Percentiles rank a stretch among this genome's conserved stretches.
Conservation (phyloP, 2,329 filamentous ascomycete species). For the Alternaria gaisen region DNA sequence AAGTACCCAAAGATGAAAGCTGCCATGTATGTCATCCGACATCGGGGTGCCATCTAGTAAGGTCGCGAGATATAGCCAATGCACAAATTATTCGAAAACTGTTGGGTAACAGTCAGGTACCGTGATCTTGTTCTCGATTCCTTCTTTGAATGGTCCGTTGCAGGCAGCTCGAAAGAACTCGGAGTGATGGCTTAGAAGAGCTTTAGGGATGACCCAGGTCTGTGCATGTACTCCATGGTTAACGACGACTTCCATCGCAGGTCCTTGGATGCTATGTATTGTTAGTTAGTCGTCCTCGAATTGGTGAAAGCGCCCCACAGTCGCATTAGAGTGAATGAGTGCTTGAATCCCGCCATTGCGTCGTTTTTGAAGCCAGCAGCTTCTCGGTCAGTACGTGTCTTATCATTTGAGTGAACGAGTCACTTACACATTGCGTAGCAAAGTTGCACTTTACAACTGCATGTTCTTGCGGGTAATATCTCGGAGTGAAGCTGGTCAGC, state of each 20-base stretch:
- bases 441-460: not conserved
- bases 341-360: not conserved
- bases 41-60: rapidly evolving
- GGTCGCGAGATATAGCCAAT: not conserved
- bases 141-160: not conserved
- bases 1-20: not conserved
- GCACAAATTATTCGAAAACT: not conserved
- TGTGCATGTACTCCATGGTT: not conserved
- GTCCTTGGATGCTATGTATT: not conserved
- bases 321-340: not conserved
- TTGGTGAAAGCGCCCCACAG: not conserved
- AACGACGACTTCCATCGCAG: not conserved
- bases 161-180: not conserved
- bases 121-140: not conserved
- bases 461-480: not conserved
- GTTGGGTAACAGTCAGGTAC: not conserved
- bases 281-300: not conserved
- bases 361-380: rapidly evolving
- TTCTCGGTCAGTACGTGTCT: not conserved
- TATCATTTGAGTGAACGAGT: not conserved
- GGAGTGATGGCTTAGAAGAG: not conserved
- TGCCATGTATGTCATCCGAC: not conserved
- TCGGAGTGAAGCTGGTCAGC: not conserved
- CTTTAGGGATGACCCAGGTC: not conserved
- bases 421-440: not conserved